phyloP scores from a whole-genome alignment of 768 basidiomycete species.

The Termitomyces sp. region DNA sequence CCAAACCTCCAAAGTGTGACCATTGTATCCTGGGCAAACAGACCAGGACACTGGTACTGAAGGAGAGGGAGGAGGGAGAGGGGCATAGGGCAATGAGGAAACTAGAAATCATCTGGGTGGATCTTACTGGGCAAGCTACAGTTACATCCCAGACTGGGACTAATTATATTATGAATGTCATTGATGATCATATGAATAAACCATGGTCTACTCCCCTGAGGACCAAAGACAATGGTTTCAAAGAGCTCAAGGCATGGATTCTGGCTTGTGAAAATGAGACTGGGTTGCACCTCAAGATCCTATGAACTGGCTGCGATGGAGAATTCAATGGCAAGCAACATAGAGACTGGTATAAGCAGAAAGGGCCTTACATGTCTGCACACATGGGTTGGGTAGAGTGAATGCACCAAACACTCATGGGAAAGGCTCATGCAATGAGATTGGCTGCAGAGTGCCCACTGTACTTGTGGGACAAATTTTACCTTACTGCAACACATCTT shows the following conservation, averaged over 20 bases:
- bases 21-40: no score
- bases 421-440: not conserved
- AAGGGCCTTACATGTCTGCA: not conserved
- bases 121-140: not conserved
- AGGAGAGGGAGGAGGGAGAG: no score
- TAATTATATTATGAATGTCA: not conserved
- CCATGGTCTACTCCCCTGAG: not conserved
- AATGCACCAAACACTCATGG: not conserved
- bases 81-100: no score
- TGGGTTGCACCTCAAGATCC: not conserved
- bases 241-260: not conserved
- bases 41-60: no score
- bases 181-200: not conserved
- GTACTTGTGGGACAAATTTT: no score
- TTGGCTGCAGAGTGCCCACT: not conserved
- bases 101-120: not conserved
- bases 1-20: no score
- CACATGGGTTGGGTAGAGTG: not conserved
- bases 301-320: not conserved
- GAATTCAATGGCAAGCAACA: no score
- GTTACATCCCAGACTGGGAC: not conserved
- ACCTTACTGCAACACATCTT: no score
- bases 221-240: no score
- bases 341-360: not conserved
- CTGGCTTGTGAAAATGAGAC: not conserved